phyloP scores from a whole-genome alignment of 352 stramenopile species.

The Globisporangium emineosum region DNA sequence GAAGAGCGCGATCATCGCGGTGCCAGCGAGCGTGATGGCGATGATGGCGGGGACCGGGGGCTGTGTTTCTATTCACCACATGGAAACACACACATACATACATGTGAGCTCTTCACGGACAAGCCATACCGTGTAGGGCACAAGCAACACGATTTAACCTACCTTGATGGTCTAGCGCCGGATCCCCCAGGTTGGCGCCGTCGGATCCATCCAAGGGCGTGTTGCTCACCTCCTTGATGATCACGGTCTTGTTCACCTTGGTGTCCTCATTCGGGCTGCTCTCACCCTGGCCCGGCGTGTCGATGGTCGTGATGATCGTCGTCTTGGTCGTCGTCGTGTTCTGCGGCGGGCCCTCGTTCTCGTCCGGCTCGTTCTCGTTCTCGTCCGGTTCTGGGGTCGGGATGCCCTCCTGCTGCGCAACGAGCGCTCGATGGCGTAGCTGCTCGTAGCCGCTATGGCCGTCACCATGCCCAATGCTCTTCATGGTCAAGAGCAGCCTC shows the following conservation, averaged over 20 bases:
- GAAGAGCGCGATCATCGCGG: background rate
- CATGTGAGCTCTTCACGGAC: background rate
- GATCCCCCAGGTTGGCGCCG: background rate
- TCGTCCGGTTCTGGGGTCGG: background rate
- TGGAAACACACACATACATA: background rate
- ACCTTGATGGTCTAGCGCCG: background rate
- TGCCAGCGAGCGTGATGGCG: constrained; percentile 1
- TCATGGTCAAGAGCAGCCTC: background rate
- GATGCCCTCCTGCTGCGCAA: background rate
- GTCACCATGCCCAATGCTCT: background rate
- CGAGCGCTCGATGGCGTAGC: background rate
- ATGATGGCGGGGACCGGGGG: background rate
- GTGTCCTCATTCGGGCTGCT: background rate
- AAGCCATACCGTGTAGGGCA: background rate
- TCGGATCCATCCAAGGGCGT: background rate
- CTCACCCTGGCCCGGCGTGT: background rate
- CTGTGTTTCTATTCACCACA: too few species aligned
- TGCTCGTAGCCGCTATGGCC: background rate
- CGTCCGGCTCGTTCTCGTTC: constrained; percentile 2
- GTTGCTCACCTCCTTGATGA: constrained; percentile 1
- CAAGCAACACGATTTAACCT: background rate
- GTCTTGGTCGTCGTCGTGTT: background rate
- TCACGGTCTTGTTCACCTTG: constrained; percentile 3
- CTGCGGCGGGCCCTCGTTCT: background rate
- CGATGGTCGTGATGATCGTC: constrained; percentile 2